Base-by-base conservation (phyloP, 495 filamentous ascomycete species). In the Penicilliopsis zonata region DNA sequence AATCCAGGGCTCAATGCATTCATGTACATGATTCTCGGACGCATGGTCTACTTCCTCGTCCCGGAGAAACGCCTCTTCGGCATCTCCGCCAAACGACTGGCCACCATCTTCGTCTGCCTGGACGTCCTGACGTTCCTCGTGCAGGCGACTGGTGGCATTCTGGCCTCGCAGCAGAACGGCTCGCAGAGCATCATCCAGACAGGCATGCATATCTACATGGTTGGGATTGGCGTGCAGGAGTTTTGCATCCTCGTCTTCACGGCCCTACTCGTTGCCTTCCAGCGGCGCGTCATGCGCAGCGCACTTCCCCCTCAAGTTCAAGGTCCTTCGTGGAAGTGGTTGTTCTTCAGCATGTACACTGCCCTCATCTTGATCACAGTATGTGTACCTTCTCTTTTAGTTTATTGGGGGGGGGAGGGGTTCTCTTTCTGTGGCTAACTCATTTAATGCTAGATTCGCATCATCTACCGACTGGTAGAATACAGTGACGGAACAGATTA, bases 21-120 rank as follows among this genome's bases (percentile, higher is more conserved):
- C 42, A 57, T 65, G n/a, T 83, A 81, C 58, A 79, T 80, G 75
- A 65, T 70, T 10, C 49, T 80, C 29, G 75, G 70, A 1, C 61
- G 78, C 5, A 62, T 81, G 59, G 65, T 80, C 10, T 60, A 62
- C 42, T 71, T 69, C 48, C 78, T 68, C 50, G 43, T 69, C n/a
- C 57, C 65, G 1, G 46, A 52, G 7, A 49, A 64, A 19, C 53
- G 51, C 14, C 51, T 80, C 6, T 54, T 46, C 22, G 41, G 57
- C 2, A 53, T 82, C 41, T 65, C 66, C 12, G 65, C 70, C 0
- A 50, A 47, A 25, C 50, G 48, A 13, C 59, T 76, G 17, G 65
- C 59, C 7, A 56, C 61, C 16, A 57, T 72, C 37, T 84, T 82
- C 36, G 75, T 82, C 19, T 58, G 56, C 32, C 56, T 76, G n/a